Percentiles rank a stretch among this genome's conserved stretches.
Evolutionary conservation across 441 rosid genomes (phyloP).

Genomic region (Jatropha podagrica): DNA sequence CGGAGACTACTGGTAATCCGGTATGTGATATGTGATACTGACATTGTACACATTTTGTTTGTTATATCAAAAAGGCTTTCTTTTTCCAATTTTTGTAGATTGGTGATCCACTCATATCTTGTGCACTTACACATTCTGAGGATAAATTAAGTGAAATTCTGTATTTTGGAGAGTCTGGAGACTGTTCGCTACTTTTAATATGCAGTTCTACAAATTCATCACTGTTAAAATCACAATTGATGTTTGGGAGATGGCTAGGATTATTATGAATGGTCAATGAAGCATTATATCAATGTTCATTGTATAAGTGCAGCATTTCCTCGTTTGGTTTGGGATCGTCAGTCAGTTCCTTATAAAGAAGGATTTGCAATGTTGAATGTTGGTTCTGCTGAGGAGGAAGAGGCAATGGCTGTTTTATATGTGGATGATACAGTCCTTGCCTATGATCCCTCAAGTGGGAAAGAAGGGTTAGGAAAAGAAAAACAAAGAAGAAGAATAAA

Average conservation of each 20-base stretch:
- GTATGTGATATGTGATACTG: conserved; percentile 2
- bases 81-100: background rate
- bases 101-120: background rate
- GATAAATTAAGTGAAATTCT: background rate
- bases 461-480: background rate
- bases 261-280: background rate
- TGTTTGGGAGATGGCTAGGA: background rate
- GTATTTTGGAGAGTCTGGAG: background rate
- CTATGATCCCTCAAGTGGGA: background rate
- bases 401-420: background rate
- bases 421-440: background rate
- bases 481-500: background rate
- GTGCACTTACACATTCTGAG: too few species aligned
- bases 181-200: background rate
- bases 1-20: conserved; percentile 58
- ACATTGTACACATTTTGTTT: background rate
- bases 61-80: background rate
- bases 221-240: background rate
- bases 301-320: background rate
- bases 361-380: background rate
- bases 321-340: background rate
- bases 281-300: background rate
- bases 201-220: background rate
- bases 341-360: background rate
- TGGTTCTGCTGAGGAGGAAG: background rate